Evolutionary conservation across 805 yeast species (phyloP).

Genomic region (Barnettozyma wickerhamii): DNA sequence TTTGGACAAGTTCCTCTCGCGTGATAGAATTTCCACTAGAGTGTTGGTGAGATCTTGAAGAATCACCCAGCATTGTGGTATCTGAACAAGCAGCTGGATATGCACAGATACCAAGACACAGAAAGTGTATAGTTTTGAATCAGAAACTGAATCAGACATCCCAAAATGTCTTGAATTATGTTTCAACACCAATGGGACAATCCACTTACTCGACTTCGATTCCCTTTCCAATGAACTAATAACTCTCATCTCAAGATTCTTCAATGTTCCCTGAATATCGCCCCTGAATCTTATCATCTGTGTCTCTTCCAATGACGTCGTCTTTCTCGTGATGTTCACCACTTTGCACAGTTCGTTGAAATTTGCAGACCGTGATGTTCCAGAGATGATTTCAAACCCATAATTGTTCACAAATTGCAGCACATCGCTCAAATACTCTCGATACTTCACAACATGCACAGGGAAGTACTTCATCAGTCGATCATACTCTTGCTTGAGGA

Average conservation of each 20-base stretch:
- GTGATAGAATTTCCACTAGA: constrained; percentile 6
- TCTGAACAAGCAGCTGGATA: constrained; percentile 9
- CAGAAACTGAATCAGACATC: constrained; percentile 6
- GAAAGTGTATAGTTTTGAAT: constrained; percentile 17
- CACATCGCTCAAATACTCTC: too few relatives aligned
- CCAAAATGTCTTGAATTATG: constrained; percentile 8
- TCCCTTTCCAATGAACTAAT: constrained; percentile 9
- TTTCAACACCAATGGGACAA: constrained; percentile 7
- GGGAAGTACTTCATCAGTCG: too few relatives aligned
- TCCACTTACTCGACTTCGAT: constrained; percentile 6
- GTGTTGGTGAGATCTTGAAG: constrained; percentile 12
- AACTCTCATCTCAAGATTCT: constrained; percentile 12
- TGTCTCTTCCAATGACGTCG: constrained; percentile 9
- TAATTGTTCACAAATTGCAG: constrained; percentile 10
- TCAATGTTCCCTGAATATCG: constrained; percentile 14
- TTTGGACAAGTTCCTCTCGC: constrained; percentile 13
- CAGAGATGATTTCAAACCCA: constrained; percentile 16
- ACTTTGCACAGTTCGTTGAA: constrained; percentile 9
- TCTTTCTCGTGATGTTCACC: constrained; percentile 8
- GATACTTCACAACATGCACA: too few relatives aligned
- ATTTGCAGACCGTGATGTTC: constrained; percentile 12
- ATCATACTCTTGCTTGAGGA: too few relatives aligned
- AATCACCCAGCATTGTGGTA: constrained; percentile 19
- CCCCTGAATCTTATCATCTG: constrained; percentile 13
- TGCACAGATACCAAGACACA: constrained; percentile 19